phyloP scores from a whole-genome alignment of 768 basidiomycete species.

The Panaeolus cyanescens region DNA sequence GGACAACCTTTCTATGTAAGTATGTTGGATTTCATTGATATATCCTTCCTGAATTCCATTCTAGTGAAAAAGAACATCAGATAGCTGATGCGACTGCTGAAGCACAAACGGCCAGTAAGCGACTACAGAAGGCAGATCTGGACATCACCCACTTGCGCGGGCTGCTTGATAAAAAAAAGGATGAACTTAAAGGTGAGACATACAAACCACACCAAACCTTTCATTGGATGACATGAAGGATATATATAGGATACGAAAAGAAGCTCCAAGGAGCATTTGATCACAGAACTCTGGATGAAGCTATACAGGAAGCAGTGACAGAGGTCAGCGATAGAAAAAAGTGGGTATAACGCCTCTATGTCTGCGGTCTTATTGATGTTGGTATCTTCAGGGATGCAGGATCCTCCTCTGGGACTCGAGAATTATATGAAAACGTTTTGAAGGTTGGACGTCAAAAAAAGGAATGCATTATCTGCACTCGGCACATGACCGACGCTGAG shows the following conservation, averaged over 20 bases:
- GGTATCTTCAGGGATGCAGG: conserved; percentile 25
- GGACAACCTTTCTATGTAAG: conserved; percentile 59
- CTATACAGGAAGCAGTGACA: conserved; percentile 43
- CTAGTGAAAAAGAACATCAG: conserved; percentile 72
- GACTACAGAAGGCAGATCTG: conserved; percentile 65
- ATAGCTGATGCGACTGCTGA: conserved; percentile 48
- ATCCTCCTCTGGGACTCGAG: conserved; percentile 28
- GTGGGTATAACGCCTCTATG: conserved; percentile 31
- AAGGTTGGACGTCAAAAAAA: conserved; percentile 61
- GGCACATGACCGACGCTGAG: conserved; percentile 57
- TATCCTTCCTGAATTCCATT: not conserved
- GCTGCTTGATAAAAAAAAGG: conserved; percentile 61
- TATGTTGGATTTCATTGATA: conserved; percentile 6
- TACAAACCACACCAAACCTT: not conserved
- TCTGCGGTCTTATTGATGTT: conserved; percentile 3
- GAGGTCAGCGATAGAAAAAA: conserved; percentile 46
- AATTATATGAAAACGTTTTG: conserved; percentile 58
- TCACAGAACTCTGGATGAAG: conserved; percentile 42
- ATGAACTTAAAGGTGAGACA: conserved; percentile 62
- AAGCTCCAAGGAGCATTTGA: conserved; percentile 41
- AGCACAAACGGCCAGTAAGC: conserved; percentile 49
- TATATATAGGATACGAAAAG: conserved; percentile 49
- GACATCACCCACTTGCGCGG: conserved; percentile 58
- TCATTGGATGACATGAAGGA: not conserved
- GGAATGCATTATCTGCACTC: conserved; percentile 76